Conservation (phyloP, 331 rosid species). For the Stylosanthes scabra region DNA sequence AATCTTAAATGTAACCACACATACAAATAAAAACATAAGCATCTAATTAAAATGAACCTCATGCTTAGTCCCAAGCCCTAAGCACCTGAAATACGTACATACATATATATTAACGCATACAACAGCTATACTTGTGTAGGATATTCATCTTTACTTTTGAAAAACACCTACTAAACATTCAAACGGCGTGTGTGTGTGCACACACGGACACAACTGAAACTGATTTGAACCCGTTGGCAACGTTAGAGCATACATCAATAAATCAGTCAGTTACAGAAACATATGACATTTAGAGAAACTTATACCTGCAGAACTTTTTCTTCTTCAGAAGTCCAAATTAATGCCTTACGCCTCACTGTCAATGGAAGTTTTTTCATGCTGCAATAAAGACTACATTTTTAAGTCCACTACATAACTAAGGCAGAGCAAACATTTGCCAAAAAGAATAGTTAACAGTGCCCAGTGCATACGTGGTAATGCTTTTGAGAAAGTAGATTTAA, state of each 20-base stretch:
- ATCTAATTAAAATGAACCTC: neutral
- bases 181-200: neutral
- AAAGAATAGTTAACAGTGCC: neutral
- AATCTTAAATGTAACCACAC: neutral
- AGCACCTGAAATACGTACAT: neutral
- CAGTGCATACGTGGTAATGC: neutral
- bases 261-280: constrained; percentile 12
- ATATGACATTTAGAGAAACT: constrained; percentile 23
- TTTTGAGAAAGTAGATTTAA: neutral
- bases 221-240: constrained; percentile 14
- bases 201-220: neutral
- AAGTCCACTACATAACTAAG: neutral
- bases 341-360: constrained; percentile 53
- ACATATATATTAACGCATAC: neutral
- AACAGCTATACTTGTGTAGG: neutral
- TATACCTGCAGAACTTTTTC: constrained; percentile 72
- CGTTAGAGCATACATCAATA: neutral
- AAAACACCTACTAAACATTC: neutral
- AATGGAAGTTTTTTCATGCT: constrained; percentile 41
- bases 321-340: constrained; percentile 75
- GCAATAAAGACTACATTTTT: constrained; percentile 37
- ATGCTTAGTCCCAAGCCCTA: neutral
- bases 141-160: neutral
- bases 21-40: neutral
- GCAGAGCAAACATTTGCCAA: neutral